Percentiles rank a stretch among this genome's conserved stretches.
phyloP scores from a whole-genome alignment of 1,284 basidiomycete species.

The Laetiporus sulphureus region DNA sequence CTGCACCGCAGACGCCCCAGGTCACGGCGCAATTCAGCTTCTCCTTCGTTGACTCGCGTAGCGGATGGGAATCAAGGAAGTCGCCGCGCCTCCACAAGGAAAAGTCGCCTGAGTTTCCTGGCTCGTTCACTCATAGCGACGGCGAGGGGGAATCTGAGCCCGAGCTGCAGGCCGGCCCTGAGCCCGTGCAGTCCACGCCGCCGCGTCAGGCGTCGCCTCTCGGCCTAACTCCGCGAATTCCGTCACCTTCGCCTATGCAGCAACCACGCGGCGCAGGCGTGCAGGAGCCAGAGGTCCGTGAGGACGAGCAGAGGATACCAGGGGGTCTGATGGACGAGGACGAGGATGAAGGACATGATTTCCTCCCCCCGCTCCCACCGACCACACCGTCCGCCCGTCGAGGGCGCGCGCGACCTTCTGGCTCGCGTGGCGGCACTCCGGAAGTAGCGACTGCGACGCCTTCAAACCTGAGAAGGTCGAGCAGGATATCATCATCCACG shows the following conservation, averaged over 20 bases:
- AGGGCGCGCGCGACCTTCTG: constrained; percentile 18
- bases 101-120: neutral
- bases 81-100: too few species aligned
- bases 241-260: too few species aligned
- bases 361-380: constrained; percentile 44
- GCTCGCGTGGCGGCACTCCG: constrained; percentile 15
- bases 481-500: too few species aligned
- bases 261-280: neutral
- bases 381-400: constrained; percentile 25
- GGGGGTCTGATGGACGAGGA: constrained; percentile 50
- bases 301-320: constrained; percentile 24
- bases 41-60: too few species aligned
- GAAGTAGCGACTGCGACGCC: constrained; percentile 5
- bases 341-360: constrained; percentile 40
- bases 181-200: neutral
- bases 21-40: too few species aligned
- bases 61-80: too few species aligned
- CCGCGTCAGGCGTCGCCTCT: too few species aligned
- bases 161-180: neutral
- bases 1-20: too few species aligned
- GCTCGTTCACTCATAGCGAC: neutral
- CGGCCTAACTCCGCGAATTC: too few species aligned
- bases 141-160: neutral
- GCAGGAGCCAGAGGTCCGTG: constrained; percentile 1
- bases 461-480: too few species aligned